Evolutionary conservation across 2,329 filamentous ascomycete species (phyloP).

Genomic region (Ceratocystiopsis minuta): DNA sequence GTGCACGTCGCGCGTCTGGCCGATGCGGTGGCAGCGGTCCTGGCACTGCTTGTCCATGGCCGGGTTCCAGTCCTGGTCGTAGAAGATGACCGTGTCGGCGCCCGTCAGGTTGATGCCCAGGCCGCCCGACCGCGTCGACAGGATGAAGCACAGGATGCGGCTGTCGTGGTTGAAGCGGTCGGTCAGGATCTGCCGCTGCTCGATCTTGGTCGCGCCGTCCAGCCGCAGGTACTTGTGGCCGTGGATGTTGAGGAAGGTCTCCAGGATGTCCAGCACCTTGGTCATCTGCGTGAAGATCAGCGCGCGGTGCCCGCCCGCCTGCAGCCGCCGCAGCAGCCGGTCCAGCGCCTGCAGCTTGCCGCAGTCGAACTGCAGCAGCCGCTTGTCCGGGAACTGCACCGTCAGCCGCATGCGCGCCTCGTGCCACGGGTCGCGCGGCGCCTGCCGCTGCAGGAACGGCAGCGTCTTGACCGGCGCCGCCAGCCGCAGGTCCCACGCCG

Average conservation of each 20-base stretch:
- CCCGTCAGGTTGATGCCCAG: conserved; percentile 93
- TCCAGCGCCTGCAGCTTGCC: conserved; percentile 89
- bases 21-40: conserved; percentile 90
- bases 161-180: conserved; percentile 93
- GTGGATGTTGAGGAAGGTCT: conserved; percentile 95
- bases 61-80: conserved; percentile 97
- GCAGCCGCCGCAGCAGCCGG: conserved; percentile 66
- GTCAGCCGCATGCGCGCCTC: conserved; percentile 81
- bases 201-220: conserved; percentile 90
- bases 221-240: conserved; percentile 91
- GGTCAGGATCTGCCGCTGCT: conserved; percentile 85
- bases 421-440: conserved; percentile 67
- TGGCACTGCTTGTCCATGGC: conserved; percentile 99
- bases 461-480: conserved; percentile 37
- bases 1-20: conserved; percentile 91
- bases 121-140: conserved; percentile 86
- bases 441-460: conserved; percentile 36
- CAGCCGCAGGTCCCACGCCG: conserved; percentile 36
- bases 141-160: conserved; percentile 84
- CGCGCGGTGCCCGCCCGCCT: conserved; percentile 78
- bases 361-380: conserved; percentile 93
- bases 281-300: conserved; percentile 99
- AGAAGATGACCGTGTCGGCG: conserved; percentile 95
- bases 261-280: conserved; percentile 89
- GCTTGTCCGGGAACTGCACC: conserved; percentile 91